phyloP scores from a whole-genome alignment of 2,329 filamentous ascomycete genomes.

The Talaromyces sp. region DNA sequence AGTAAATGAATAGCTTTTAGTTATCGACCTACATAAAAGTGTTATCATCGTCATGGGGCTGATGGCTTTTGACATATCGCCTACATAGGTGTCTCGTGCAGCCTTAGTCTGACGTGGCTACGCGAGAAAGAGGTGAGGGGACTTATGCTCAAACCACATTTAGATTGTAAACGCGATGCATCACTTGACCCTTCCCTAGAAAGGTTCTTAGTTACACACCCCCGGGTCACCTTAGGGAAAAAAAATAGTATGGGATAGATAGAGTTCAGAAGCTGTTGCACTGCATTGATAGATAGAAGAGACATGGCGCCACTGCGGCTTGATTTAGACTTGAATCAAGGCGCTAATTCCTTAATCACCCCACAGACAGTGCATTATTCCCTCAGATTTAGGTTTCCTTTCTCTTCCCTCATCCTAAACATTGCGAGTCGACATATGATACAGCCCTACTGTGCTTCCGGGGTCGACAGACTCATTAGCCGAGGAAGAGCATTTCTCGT shows the following conservation, averaged over 20 bases:
- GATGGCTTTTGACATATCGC: slow-evolving; percentile 8
- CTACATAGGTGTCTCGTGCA: slow-evolving; percentile 4
- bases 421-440: no score
- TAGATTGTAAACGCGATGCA: slow-evolving; percentile 1
- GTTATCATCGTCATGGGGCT: neutral
- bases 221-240: neutral
- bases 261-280: no score
- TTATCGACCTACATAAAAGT: neutral
- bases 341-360: no score
- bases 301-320: no score
- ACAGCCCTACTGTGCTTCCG: no score
- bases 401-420: no score
- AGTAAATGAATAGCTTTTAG: neutral
- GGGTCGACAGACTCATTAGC: no score
- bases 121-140: neutral
- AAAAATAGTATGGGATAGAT: neutral
- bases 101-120: neutral
- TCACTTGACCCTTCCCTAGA: slow-evolving; percentile 5
- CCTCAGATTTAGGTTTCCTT: no score
- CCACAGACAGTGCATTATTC: no score
- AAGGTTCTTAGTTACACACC: neutral
- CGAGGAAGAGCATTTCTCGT: no score
- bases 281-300: no score
- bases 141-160: slow-evolving; percentile 5
- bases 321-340: no score